These are phyloP conservation scores for Albatrellus ellisii DNA, from an alignment of 768 basidiomycete species.

Conservation along the genomic window DNA sequence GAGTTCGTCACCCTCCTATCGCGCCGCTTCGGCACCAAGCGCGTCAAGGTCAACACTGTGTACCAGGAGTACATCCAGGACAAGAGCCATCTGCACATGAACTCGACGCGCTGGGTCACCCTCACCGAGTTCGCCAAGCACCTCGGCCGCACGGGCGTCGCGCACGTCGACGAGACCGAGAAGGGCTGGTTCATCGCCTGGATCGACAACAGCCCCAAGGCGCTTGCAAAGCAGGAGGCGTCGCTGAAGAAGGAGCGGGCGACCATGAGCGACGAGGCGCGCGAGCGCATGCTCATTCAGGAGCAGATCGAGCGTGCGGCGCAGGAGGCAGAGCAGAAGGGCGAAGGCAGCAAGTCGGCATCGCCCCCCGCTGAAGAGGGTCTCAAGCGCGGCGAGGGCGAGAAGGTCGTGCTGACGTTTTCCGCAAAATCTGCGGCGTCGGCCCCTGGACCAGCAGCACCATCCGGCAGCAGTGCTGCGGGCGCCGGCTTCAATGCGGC, in stretches of 20 bases:
- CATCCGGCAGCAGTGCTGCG: constrained; percentile 29
- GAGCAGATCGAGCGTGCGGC: constrained; percentile 91
- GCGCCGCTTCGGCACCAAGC: constrained; percentile 79
- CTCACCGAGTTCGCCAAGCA: constrained; percentile 92
- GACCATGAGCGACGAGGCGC: constrained; percentile 87
- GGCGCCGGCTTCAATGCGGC: constrained; percentile 51
- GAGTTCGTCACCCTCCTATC: constrained; percentile 89
- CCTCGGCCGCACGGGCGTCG: constrained; percentile 74
- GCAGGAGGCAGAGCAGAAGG: constrained; percentile 28
- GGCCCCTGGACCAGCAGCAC: constrained; percentile 22
- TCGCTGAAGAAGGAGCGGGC: constrained; percentile 85
- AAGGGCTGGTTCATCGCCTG: constrained; percentile 97
- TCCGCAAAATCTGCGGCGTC: constrained; percentile 38
- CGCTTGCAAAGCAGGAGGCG: constrained; percentile 84
- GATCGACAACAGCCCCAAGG: constrained; percentile 95
- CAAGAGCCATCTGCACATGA: constrained; percentile 95
- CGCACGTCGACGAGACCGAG: constrained; percentile 94
- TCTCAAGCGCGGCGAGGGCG: constrained; percentile 61
- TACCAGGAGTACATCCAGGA: constrained; percentile 98
- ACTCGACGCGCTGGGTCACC: constrained; percentile 94
- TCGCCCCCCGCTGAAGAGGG: constrained; percentile 38
- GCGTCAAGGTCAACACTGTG: constrained; percentile 87
- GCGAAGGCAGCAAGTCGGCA: constrained; percentile 17
- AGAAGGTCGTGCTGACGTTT: constrained; percentile 68
- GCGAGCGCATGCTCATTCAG: constrained; percentile 77